Conservation (phyloP, 2,329 filamentous ascomycete genomes). For the Colletotrichum horii region DNA sequence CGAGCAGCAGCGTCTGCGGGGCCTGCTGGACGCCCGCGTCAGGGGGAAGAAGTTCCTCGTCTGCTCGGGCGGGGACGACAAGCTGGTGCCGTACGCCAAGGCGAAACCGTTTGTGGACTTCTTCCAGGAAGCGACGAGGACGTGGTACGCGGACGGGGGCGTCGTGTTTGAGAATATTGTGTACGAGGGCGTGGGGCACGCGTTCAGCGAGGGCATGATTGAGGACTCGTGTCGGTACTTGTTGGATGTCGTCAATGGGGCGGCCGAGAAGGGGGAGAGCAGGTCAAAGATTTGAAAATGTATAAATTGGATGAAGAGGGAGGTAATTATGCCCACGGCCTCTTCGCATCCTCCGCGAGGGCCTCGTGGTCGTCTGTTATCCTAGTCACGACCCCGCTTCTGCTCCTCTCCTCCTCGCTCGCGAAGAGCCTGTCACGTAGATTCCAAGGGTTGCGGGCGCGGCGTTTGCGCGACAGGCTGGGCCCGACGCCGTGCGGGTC, state of each 20-base stretch:
- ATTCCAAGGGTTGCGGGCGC: conserved; percentile 54
- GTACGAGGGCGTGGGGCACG: conserved; percentile 72
- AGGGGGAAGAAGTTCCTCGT: conserved; percentile 68
- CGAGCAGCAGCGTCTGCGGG: conserved; percentile 48
- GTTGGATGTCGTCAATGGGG: conserved; percentile 45
- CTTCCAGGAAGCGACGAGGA: conserved; percentile 58
- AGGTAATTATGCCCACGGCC: conserved; percentile 44
- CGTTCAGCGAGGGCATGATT: conserved; percentile 72
- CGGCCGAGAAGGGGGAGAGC: conserved; percentile 25
- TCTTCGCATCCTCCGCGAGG: conserved; percentile 39
- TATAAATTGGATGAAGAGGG: too few species aligned
- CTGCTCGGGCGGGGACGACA: conserved; percentile 71
- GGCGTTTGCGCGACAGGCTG: conserved; percentile 52
- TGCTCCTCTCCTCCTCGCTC: conserved; percentile 32
- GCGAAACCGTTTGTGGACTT: conserved; percentile 65
- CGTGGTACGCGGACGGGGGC: conserved; percentile 60
- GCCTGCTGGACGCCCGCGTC: conserved; percentile 53
- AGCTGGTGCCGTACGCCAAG: conserved; percentile 72
- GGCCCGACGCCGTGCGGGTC: conserved; percentile 58
- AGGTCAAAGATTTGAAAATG: conserved; percentile 33
- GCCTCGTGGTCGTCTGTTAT: conserved; percentile 41
- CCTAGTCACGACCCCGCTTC: conserved; percentile 43
- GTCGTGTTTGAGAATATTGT: conserved; percentile 68
- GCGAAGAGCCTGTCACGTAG: conserved; percentile 50
- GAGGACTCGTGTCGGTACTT: conserved; percentile 70